Base-by-base conservation (phyloP, 805 yeast species). In the Zygosaccharomyces lentus region DNA sequence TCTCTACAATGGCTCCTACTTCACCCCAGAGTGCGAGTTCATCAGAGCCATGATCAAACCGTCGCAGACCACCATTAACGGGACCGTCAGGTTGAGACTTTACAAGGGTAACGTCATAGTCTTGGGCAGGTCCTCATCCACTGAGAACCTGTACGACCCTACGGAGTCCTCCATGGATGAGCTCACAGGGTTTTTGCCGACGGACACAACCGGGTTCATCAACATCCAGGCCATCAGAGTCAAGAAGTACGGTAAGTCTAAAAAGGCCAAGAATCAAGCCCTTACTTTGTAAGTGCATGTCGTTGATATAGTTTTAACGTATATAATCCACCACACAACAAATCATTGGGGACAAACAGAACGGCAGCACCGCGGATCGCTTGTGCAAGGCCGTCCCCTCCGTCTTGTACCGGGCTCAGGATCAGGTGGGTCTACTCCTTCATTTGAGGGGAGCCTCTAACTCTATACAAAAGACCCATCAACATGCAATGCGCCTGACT, bases 141-240 rank as follows among this genome's bases (percentile, higher is more conserved):
- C 98, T 51, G 99, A 93, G 75, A 91, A 89, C 74, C 80, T 93
- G 58, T 93, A 93, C 71, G 97, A 93, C 68, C 96, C 96, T 55
- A 88, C 96, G 46, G 97, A 91, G 71, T 90, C 97, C 12, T 91
- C 98, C 9, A 93, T 93, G 99, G 99, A 93, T 72, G 99, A 93
- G 74, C 82, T 93, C 64, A 89, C 97, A 48, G 99, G 96, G 49
- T 93, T 93, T 78, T 84, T 87, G 62, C 99, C 99, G 54, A 89
- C 86, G 68, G 98, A 91, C 69, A 88, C 99, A 49, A 75, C 95
- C 51, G 99, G 99, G 46, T 93, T 93, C 80, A 93, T 93, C 71
- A 87, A 96, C 57, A 96, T 93, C 59, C 97, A 93, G 77, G 87
- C 98, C 52, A 93, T 93, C 70, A 88, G 99, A 78, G 87, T 91